Evolutionary conservation across 345 rosid species (phyloP).

Genomic region (Acer yangbiense): DNA sequence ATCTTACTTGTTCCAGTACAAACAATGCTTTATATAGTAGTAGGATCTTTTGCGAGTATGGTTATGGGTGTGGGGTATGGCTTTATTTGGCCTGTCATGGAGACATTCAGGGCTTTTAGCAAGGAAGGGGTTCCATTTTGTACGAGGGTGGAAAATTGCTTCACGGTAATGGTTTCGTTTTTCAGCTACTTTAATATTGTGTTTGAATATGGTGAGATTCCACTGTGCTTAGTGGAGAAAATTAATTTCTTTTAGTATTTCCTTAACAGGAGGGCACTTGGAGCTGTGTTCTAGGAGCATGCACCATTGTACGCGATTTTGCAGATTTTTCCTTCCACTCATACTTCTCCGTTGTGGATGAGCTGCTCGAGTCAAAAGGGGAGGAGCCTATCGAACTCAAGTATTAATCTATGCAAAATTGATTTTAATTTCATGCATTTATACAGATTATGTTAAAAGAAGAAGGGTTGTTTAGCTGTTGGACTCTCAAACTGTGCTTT

Average conservation of each 20-base stretch:
- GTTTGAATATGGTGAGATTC: background rate
- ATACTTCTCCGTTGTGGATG: slow-evolving; percentile 32
- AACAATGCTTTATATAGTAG: background rate
- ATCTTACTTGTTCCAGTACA: background rate
- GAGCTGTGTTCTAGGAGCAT: slow-evolving; percentile 25
- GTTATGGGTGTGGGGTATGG: background rate
- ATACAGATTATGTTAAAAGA: too few species aligned
- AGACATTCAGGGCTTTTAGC: slow-evolving; percentile 5
- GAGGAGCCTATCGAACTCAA: slow-evolving; percentile 23
- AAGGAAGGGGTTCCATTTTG: background rate
- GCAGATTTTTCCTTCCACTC: slow-evolving; percentile 31
- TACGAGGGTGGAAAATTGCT: background rate
- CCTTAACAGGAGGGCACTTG: slow-evolving; percentile 25
- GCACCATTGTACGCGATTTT: slow-evolving; percentile 27
- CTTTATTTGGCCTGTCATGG: background rate
- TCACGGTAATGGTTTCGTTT: background rate
- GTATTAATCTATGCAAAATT: too few species aligned
- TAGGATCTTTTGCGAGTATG: background rate
- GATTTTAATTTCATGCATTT: too few species aligned
- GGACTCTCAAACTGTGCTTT: background rate
- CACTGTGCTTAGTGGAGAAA: background rate
- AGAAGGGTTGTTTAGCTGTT: background rate
- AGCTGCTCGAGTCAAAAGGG: slow-evolving; percentile 19
- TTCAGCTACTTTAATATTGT: background rate
- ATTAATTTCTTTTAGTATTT: background rate